Base-by-base conservation (phyloP, 257 asterid genomes). In the Ophiorrhiza pumila region DNA sequence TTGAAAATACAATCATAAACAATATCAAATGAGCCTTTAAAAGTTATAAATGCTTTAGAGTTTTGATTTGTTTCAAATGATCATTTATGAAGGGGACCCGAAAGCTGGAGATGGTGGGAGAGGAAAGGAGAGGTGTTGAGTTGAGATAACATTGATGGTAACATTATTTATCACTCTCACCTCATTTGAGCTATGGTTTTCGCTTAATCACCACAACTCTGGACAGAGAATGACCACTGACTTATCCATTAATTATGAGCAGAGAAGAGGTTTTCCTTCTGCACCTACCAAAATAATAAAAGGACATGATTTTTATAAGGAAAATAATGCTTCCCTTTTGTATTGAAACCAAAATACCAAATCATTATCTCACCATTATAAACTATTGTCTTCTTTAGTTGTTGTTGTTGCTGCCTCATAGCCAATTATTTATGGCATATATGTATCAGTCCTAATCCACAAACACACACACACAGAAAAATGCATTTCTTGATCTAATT, bases 201-300 rank as follows among this genome's bases (percentile, higher is more conserved):
- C 25, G 31, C 45, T 62, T 37, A 62, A 58, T 58, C 22, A 62
- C 22, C 43, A 61, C 4, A 62, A 62, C 31, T 62, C 12, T n/a
- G 52, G 71, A 74, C 42, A 73, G 71, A 69, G 75, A 75, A 65
- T 73, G 77, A 69, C 80, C 46, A 78, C 78, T 66, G 71, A 49
- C 79, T 82, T 61, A 65, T 75, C 80, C 61, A 81, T 70, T 75
- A 25, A 53, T 53, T 31, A 69, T 71, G 74, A 55, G 71, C 64
- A 68, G 60, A 23, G 50, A 17, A 4, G 55, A 12, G 57, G 17
- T 7, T 11, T 68, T 52, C 71, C 49, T 52, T 64, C 76, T 52
- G 57, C 76, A 80, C 84, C 90, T 43, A 74, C 86, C 85, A 78
- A 82, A n/a, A n/a, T n/a, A n/a, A 68, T 78, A 78, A 74, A 80